A percentile compares a stretch with the other conserved stretches of the same genome.
Conservation (phyloP, 1,139 yeast genomes). For the Yamadazyma membranifaciens region DNA sequence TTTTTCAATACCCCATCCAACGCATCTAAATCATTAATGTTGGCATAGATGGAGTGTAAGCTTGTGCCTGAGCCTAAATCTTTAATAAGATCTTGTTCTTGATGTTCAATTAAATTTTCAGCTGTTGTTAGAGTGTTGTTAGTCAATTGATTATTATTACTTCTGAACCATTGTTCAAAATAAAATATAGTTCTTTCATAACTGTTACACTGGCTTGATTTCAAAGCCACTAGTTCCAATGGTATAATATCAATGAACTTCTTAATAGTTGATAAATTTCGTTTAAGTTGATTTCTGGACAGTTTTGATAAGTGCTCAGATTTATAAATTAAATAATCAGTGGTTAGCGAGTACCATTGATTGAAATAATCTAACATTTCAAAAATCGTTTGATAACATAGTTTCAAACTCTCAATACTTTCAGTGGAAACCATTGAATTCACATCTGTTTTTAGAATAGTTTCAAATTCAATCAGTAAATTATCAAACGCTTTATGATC, state of each 20-base stretch:
- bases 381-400: constrained; percentile 72
- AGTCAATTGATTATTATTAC: constrained; percentile 18
- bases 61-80: constrained; percentile 31
- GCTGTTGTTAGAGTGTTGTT: no score
- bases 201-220: constrained; percentile 82
- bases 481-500: constrained; percentile 39
- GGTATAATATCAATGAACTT: constrained; percentile 57
- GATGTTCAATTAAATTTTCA: constrained; percentile 11
- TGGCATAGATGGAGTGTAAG: constrained; percentile 79
- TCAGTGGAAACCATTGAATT: constrained; percentile 41
- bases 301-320: constrained; percentile 18
- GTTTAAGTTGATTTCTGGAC: constrained; percentile 12
- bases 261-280: constrained; percentile 38
- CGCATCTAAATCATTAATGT: constrained; percentile 86
- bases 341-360: constrained; percentile 61
- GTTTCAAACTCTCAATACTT: constrained; percentile 53
- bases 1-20: constrained; percentile 80
- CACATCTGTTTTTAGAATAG: constrained; percentile 50
- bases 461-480: constrained; percentile 55
- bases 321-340: constrained; percentile 22
- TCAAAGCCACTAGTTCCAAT: constrained; percentile 65
- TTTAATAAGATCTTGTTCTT: not conserved
- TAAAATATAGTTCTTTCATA: constrained; percentile 89
- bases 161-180: constrained; percentile 70
- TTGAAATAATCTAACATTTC: constrained; percentile 79